phyloP scores from a whole-genome alignment of 1,284 basidiomycete genomes.

The Microbotryum intermedium region DNA sequence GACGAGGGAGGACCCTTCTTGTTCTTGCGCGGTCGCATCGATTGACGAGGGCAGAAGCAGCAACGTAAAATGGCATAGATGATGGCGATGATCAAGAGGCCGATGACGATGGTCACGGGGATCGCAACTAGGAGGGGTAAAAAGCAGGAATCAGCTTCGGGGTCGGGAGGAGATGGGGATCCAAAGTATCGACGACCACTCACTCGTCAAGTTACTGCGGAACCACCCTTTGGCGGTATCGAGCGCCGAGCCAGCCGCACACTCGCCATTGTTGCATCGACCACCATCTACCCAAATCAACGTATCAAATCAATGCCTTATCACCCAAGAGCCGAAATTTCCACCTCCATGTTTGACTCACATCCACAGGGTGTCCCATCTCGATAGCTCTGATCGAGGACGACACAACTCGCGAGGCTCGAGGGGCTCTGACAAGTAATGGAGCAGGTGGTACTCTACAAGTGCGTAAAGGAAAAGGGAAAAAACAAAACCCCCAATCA shows the following conservation, averaged over 20 bases:
- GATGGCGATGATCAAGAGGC: constrained; percentile 47
- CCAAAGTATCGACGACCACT: constrained; percentile 19
- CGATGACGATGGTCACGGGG: constrained; percentile 62
- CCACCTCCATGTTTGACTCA: background rate
- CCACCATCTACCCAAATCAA: constrained; percentile 47
- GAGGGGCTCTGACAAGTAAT: constrained; percentile 10
- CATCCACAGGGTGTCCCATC: constrained; percentile 78
- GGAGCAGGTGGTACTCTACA: background rate
- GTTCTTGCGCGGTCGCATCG: background rate
- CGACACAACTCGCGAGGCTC: constrained; percentile 51
- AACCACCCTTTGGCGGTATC: constrained; percentile 55
- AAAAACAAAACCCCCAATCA: background rate
- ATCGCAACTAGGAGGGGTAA: constrained; percentile 1
- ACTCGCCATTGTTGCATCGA: constrained; percentile 56
- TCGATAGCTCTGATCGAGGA: constrained; percentile 63
- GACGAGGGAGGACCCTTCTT: background rate
- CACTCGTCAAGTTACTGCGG: constrained; percentile 33
- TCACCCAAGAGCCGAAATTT: background rate
- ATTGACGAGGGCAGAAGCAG: constrained; percentile 19
- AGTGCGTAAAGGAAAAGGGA: background rate
- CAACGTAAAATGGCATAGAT: constrained; percentile 37
- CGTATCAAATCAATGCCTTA: background rate
- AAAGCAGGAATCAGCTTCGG: constrained; percentile 33
- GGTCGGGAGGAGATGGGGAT: constrained; percentile 50
- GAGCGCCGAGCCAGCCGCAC: constrained; percentile 55